phyloP scores from a whole-genome alignment of 2,329 filamentous ascomycete genomes.

The Diaporthe longicolla region DNA sequence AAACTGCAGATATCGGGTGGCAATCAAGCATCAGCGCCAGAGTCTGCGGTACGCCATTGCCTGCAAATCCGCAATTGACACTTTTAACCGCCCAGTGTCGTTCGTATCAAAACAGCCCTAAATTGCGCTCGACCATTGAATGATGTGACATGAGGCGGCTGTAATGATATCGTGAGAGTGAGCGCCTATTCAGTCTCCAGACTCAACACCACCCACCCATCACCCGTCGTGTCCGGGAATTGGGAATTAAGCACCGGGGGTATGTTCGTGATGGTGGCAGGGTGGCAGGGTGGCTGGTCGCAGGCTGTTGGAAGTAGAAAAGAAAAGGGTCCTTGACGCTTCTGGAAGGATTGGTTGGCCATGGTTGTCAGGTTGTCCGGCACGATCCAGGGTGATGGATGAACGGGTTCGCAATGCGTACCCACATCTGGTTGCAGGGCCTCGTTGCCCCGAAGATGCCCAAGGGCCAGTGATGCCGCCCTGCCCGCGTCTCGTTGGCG shows the following conservation, averaged over 20 bases:
- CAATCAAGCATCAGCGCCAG: not conserved
- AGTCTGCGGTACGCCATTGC: not conserved
- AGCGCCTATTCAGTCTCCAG: not conserved
- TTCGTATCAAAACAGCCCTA: conserved; percentile 28
- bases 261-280: conserved; percentile 1
- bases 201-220: not conserved
- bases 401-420: conserved; percentile 33
- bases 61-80: not conserved
- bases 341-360: conserved; percentile 39
- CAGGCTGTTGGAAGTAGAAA: conserved; percentile 15
- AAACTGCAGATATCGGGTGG: conserved; percentile 10
- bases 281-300: conserved; percentile 12
- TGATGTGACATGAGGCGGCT: conserved; percentile 6
- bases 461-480: conserved; percentile 3
- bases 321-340: conserved; percentile 29
- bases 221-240: conserved; percentile 28
- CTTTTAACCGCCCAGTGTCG: not conserved
- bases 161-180: not conserved
- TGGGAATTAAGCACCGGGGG: conserved; percentile 25
- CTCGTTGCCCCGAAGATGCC: conserved; percentile 27
- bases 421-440: conserved; percentile 18
- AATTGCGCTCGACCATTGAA: conserved; percentile 12
- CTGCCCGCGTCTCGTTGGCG: conserved; percentile 7
- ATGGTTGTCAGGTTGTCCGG: conserved; percentile 13
- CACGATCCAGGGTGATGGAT: conserved; percentile 35